phyloP scores from a whole-genome alignment of 2,329 filamentous ascomycete genomes.

The Penicillium capsulatum region DNA sequence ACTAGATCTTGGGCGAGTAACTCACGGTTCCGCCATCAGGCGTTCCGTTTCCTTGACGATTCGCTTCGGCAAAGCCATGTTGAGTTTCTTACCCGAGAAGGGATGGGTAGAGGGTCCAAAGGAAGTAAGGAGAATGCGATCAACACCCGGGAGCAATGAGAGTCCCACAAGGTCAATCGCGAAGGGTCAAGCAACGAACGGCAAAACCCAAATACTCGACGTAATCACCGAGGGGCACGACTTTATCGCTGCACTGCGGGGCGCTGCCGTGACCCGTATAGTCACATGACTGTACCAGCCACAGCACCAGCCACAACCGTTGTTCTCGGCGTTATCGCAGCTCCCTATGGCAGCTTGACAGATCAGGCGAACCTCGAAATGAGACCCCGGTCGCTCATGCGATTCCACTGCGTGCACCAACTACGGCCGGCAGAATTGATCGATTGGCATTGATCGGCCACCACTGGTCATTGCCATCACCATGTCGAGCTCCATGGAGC shows the following conservation, averaged over 20 bases:
- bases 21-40: constrained; percentile 92
- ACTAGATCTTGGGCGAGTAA: constrained; percentile 8
- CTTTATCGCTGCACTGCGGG: constrained; percentile 13
- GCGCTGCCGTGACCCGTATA: constrained; percentile 20
- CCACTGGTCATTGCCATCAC: constrained; percentile 11
- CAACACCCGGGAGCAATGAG: neutral
- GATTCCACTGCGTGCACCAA: constrained; percentile 1
- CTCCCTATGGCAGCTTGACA: constrained; percentile 11
- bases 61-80: constrained; percentile 79
- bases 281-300: constrained; percentile 9
- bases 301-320: constrained; percentile 18
- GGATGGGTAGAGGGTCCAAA: neutral
- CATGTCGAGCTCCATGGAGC: constrained; percentile 36
- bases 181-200: no score
- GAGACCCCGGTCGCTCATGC: neutral
- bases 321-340: constrained; percentile 19
- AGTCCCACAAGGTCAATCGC: no score
- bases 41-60: constrained; percentile 99
- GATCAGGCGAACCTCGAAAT: constrained; percentile 4
- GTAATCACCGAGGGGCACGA: constrained; percentile 23
- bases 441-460: constrained; percentile 10
- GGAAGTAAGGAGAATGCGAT: neutral
- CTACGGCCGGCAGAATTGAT: constrained; percentile 2
- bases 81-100: constrained; percentile 19
- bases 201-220: no score